These are phyloP conservation scores for Starmera stellimalicola DNA, from an alignment of 1,139 yeast genomes.

Conservation along the genomic window DNA sequence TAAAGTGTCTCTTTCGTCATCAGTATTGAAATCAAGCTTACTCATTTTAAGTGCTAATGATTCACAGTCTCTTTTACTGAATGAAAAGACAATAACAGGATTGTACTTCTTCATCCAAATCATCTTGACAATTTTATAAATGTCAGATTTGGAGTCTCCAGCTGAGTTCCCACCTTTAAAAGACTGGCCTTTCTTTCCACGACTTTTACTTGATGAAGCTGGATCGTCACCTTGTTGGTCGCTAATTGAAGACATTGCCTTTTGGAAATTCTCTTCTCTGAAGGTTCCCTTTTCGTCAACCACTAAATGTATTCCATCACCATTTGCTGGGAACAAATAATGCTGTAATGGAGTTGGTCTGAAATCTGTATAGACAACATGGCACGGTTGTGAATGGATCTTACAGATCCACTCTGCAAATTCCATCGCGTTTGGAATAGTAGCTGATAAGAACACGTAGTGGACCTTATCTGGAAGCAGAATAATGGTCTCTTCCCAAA, in stretches of 20 bases:
- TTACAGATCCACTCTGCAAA: constrained; percentile 98
- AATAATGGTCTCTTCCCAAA: constrained; percentile 98
- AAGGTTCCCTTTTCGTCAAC: constrained; percentile 96
- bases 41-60: constrained; percentile 90
- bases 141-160: constrained; percentile 71
- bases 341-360: constrained; percentile 98
- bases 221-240: constrained; percentile 84
- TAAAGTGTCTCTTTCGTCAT: constrained; percentile 85
- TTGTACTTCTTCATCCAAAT: constrained; percentile 91
- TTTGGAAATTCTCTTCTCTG: constrained; percentile 95
- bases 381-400: constrained; percentile 93
- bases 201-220: constrained; percentile 40
- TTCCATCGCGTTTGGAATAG: constrained; percentile 97
- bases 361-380: constrained; percentile 96
- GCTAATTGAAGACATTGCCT: constrained; percentile 92
- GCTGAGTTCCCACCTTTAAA: constrained; percentile 75
- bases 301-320: constrained; percentile 94
- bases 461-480: constrained; percentile 91
- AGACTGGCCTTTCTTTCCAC: constrained; percentile 76
- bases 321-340: constrained; percentile 93
- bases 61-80: constrained; percentile 95
- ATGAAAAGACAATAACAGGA: constrained; percentile 96
- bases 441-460: constrained; percentile 83
- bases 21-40: constrained; percentile 84
- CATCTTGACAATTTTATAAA: constrained; percentile 95